Conservation (phyloP, 139 green algal species). For the Volvox reticuliferus region DNA sequence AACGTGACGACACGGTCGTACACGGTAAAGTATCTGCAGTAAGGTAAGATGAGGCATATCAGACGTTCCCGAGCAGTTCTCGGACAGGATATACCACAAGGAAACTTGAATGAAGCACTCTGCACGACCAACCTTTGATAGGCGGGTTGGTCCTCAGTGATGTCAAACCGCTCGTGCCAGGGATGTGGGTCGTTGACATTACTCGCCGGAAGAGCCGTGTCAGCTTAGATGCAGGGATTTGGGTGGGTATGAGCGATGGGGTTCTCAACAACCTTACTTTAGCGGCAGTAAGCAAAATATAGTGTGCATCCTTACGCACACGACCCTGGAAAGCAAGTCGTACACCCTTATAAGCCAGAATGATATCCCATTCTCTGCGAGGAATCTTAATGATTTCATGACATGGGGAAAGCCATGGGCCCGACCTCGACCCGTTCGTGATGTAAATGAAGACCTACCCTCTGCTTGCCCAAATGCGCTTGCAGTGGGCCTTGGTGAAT, state of each 20-base stretch:
- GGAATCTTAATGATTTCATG: too few species aligned
- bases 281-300: too few species aligned
- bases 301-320: too few species aligned
- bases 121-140: conserved; percentile 1
- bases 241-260: too few species aligned
- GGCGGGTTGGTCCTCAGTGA: conserved; percentile 61
- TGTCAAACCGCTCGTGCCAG: conserved; percentile 51
- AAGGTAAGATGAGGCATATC: too few species aligned
- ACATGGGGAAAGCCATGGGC: too few species aligned
- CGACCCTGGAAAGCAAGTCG: too few species aligned
- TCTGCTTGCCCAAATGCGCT: not conserved
- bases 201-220: not conserved
- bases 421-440: too few species aligned
- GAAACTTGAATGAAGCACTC: not conserved
- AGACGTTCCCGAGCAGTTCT: not conserved
- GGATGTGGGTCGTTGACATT: not conserved
- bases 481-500: not conserved
- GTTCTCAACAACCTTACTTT: too few species aligned
- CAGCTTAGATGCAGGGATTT: too few species aligned
- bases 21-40: conserved; percentile 70
- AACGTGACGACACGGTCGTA: conserved; percentile 75
- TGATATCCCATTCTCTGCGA: too few species aligned
- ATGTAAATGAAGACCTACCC: not conserved
- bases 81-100: not conserved
- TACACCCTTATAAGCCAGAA: too few species aligned